A percentile compares a stretch with the other conserved stretches of the same genome.
Evolutionary conservation across 192 early-diverging fungal species (phyloP).

Genomic region (Backusella tarrabulga): DNA sequence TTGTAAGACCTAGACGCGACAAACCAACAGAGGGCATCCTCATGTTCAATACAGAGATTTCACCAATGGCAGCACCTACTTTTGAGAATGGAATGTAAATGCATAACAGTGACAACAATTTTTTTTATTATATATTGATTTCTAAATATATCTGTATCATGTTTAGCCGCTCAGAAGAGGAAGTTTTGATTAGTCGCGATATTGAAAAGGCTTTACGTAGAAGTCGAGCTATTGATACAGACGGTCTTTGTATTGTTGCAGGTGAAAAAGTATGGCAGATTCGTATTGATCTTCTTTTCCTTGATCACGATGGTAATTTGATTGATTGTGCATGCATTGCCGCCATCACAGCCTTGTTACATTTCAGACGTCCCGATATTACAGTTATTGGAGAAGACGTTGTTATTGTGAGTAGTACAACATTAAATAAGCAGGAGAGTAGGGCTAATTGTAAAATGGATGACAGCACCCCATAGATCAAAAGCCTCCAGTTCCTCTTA

Average conservation of each 20-base stretch:
- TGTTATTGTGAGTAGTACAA: slow-evolving; percentile 64
- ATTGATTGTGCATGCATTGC: slow-evolving; percentile 91
- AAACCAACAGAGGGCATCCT: slow-evolving; percentile 88
- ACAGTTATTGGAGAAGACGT: slow-evolving; percentile 91
- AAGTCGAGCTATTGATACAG: slow-evolving; percentile 89
- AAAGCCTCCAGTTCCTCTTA: slow-evolving; percentile 90
- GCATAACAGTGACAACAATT: background rate
- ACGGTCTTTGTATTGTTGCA: slow-evolving; percentile 94
- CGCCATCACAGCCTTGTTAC: slow-evolving; percentile 82
- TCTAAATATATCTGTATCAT: background rate
- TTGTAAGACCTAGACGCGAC: slow-evolving; percentile 66
- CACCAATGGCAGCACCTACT: slow-evolving; percentile 78
- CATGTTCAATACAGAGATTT: slow-evolving; percentile 83
- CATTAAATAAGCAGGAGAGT: background rate
- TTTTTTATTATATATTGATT: background rate
- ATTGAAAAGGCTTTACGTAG: slow-evolving; percentile 86
- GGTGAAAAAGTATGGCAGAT: slow-evolving; percentile 96
- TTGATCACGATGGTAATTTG: slow-evolving; percentile 95
- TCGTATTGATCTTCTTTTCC: slow-evolving; percentile 85
- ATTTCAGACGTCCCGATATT: slow-evolving; percentile 95
- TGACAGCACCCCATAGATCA: slow-evolving; percentile 80
- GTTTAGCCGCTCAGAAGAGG: slow-evolving; percentile 70
- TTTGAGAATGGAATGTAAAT: slow-evolving; percentile 67
- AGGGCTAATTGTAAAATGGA: background rate
- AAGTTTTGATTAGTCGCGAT: slow-evolving; percentile 81